Conservation (phyloP, 768 basidiomycete genomes). For the Tubosaeta sp. region DNA sequence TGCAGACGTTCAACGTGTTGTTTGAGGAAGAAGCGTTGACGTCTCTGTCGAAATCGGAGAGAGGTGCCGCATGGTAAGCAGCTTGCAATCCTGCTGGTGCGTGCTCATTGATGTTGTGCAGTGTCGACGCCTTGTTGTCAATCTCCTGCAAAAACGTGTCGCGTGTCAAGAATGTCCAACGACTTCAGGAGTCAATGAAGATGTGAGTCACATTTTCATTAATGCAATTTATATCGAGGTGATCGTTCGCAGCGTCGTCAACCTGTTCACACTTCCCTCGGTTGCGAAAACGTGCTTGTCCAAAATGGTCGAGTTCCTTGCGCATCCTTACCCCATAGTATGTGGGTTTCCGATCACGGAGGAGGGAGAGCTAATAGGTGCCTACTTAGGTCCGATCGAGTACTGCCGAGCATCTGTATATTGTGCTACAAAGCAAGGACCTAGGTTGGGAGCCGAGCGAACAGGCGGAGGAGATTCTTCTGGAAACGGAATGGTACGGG, state of each 20-base stretch:
- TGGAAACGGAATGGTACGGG: conserved; percentile 80
- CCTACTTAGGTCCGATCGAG: conserved; percentile 64
- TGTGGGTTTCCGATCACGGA: conserved; percentile 22
- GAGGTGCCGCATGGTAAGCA: conserved; percentile 52
- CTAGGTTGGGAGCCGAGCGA: conserved; percentile 60
- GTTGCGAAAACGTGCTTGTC: conserved; percentile 41
- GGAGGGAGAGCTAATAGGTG: conserved; percentile 5
- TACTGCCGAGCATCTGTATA: conserved; percentile 80
- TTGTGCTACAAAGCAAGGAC: conserved; percentile 69
- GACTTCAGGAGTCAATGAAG: conserved; percentile 80
- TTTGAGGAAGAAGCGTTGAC: conserved; percentile 64
- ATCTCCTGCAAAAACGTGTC: conserved; percentile 59
- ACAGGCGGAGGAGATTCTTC: conserved; percentile 56
- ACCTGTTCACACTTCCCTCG: conserved; percentile 52
- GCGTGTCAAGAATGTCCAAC: conserved; percentile 75
- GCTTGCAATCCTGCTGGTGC: conserved; percentile 11
- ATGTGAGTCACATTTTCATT: conserved; percentile 51
- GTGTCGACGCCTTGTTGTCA: conserved; percentile 50
- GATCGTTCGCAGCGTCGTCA: conserved; percentile 50
- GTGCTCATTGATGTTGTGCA: conserved; percentile 27
- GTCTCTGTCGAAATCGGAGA: conserved; percentile 40
- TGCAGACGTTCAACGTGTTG: conserved; percentile 72
- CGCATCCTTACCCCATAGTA: conserved; percentile 80
- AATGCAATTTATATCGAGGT: conserved; percentile 8
- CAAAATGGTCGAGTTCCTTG: conserved; percentile 57